Conservation (phyloP, 2,329 filamentous ascomycete genomes). For the Sclerotiophoma versabilis region DNA sequence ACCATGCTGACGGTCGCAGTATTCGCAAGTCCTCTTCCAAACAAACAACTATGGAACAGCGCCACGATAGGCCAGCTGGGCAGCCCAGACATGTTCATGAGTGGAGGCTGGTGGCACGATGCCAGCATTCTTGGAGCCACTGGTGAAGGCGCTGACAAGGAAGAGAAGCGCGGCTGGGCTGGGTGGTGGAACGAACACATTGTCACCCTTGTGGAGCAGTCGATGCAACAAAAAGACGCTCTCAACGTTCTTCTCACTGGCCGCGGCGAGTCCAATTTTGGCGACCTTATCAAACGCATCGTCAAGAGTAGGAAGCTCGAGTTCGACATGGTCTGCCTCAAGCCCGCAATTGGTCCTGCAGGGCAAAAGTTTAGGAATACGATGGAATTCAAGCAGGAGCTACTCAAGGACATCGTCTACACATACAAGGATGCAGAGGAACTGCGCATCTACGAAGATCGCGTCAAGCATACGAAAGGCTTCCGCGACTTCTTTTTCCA, state of each 20-base stretch:
- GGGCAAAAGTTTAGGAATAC: conserved; percentile 81
- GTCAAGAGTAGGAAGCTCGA: conserved; percentile 76
- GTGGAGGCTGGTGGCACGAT: conserved; percentile 98
- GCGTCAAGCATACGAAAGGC: conserved; percentile 71
- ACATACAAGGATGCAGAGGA: conserved; percentile 87
- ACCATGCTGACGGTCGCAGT: conserved; percentile 59
- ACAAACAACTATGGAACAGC: conserved; percentile 84
- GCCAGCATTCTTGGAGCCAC: conserved; percentile 83
- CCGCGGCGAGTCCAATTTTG: conserved; percentile 77
- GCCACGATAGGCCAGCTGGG: conserved; percentile 79
- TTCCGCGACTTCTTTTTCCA: conserved; percentile 85
- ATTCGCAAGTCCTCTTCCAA: conserved; percentile 90
- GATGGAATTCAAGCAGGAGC: conserved; percentile 90
- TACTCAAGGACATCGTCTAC: conserved; percentile 80
- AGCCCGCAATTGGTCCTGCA: conserved; percentile 81
- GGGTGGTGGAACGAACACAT: conserved; percentile 98
- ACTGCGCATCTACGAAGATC: conserved; percentile 73
- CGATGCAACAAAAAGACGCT: conserved; percentile 82
- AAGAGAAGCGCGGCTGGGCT: conserved; percentile 84
- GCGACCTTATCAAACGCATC: conserved; percentile 82
- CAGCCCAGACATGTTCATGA: conserved; percentile 76
- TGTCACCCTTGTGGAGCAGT: conserved; percentile 77
- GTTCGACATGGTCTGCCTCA: conserved; percentile 88
- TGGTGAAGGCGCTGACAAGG: conserved; percentile 79
- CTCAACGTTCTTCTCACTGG: conserved; percentile 88